Evolutionary conservation across 257 asterid species (phyloP).

Genomic region (Craterostigma plantagineum): DNA sequence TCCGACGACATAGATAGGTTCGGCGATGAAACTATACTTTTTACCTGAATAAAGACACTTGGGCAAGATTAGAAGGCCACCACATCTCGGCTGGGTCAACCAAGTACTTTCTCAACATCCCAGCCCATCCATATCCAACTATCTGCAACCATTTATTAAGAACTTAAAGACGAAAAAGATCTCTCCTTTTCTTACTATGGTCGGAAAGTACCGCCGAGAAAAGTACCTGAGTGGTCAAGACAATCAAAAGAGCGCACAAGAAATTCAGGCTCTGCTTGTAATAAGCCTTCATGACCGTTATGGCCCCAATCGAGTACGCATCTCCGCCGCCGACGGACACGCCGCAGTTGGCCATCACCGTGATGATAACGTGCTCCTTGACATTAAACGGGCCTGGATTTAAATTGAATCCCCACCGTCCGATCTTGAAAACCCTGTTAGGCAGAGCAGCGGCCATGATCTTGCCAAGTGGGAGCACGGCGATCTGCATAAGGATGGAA

Average conservation of each 20-base stretch:
- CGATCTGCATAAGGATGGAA: slow-evolving; percentile 89
- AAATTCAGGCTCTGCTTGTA: slow-evolving; percentile 69
- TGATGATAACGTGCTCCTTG: slow-evolving; percentile 80
- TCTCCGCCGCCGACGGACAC: slow-evolving; percentile 97
- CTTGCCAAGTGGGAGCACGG: slow-evolving; percentile 59
- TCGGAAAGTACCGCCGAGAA: too few species aligned
- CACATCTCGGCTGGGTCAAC: slow-evolving; percentile 98
- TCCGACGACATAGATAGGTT: too few species aligned
- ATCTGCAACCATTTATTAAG: slow-evolving; percentile 27
- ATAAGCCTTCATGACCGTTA: slow-evolving; percentile 89
- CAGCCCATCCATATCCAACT: slow-evolving; percentile 99
- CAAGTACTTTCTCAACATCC: slow-evolving; percentile 74
- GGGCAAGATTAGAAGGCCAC: slow-evolving; percentile 99
- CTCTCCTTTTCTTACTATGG: neutral
- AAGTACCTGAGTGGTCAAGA: slow-evolving; percentile 81
- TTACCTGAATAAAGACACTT: slow-evolving; percentile 91
- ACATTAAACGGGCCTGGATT: slow-evolving; percentile 92
- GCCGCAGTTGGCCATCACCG: slow-evolving; percentile 95
- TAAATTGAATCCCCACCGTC: slow-evolving; percentile 60
- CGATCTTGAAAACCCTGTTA: slow-evolving; percentile 19
- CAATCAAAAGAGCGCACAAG: slow-evolving; percentile 60
- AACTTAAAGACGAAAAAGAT: neutral
- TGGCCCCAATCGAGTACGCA: slow-evolving; percentile 94
- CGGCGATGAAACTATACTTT: too few species aligned
- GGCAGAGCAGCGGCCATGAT: slow-evolving; percentile 92